phyloP scores from a whole-genome alignment of 495 filamentous ascomycete species.

The Aspergillus biplanus region DNA sequence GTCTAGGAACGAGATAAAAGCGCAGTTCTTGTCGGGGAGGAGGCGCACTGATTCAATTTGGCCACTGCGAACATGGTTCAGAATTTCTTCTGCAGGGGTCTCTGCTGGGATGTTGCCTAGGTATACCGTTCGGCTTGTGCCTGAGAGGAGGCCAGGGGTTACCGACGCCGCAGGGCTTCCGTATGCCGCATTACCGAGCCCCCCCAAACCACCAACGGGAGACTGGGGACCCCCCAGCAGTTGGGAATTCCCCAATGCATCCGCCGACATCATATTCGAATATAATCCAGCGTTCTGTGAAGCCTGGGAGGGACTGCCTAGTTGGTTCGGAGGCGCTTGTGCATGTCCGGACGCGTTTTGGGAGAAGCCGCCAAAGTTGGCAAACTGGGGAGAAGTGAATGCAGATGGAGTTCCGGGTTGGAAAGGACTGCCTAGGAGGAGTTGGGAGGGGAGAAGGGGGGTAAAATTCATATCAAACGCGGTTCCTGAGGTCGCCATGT shows the following conservation, averaged over 20 bases:
- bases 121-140: slow-evolving; percentile 95
- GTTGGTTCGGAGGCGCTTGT: slow-evolving; percentile 57
- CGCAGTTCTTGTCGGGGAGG: slow-evolving; percentile 98
- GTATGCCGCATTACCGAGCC: slow-evolving; percentile 59
- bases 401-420: slow-evolving; percentile 90
- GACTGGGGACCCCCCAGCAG: slow-evolving; percentile 81
- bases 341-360: slow-evolving; percentile 65
- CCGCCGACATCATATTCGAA: slow-evolving; percentile 76
- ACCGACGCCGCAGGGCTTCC: slow-evolving; percentile 71
- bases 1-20: slow-evolving; percentile 98
- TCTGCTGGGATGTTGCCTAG: slow-evolving; percentile 97
- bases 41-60: slow-evolving; percentile 98
- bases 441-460: slow-evolving; percentile 88
- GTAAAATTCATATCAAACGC: slow-evolving; percentile 98
- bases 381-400: slow-evolving; percentile 90
- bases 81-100: slow-evolving; percentile 96
- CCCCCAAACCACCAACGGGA: slow-evolving; percentile 73
- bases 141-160: slow-evolving; percentile 78
- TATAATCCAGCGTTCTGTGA: slow-evolving; percentile 72
- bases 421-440: slow-evolving; percentile 94
- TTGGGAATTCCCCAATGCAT: slow-evolving; percentile 71
- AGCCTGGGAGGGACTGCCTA: slow-evolving; percentile 64
- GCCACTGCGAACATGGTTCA: slow-evolving; percentile 94
- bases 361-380: slow-evolving; percentile 76
- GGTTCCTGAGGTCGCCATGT: slow-evolving; percentile 84